These are phyloP conservation scores for Murraya paniculata DNA, from an alignment of 345 rosid genomes.

Conservation along the genomic window DNA sequence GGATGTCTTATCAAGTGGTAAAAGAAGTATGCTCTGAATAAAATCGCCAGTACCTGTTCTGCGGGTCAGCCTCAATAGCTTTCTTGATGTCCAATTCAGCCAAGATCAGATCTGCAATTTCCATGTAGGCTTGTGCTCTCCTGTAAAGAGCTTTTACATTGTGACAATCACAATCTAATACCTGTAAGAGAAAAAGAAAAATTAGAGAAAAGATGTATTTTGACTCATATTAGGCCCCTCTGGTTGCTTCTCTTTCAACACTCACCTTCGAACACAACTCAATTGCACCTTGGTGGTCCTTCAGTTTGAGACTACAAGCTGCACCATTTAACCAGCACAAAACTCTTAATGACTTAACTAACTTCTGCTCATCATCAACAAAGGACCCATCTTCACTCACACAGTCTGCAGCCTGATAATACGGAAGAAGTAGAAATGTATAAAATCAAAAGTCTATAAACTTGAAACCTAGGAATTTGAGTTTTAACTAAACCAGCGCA, in stretches of 20 bases:
- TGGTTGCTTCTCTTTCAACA: background rate
- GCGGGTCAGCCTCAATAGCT: slow-evolving; percentile 52
- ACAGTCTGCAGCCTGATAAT: slow-evolving; percentile 44
- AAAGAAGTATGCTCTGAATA: background rate
- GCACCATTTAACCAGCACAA: slow-evolving; percentile 66
- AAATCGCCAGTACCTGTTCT: slow-evolving; percentile 38
- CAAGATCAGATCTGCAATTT: slow-evolving; percentile 39
- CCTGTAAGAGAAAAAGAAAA: slow-evolving; percentile 30
- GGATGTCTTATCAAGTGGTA: background rate
- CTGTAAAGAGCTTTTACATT: slow-evolving; percentile 62
- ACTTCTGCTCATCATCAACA: slow-evolving; percentile 41
- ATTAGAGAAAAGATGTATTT: slow-evolving; percentile 2
- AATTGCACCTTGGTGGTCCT: slow-evolving; percentile 45
- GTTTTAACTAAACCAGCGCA: background rate
- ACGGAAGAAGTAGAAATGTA: background rate
- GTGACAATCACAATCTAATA: slow-evolving; percentile 43
- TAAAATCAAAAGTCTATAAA: background rate
- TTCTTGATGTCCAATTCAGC: slow-evolving; percentile 56
- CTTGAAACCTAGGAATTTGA: background rate
- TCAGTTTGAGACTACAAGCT: slow-evolving; percentile 55
- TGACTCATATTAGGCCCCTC: background rate
- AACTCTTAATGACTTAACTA: slow-evolving; percentile 40
- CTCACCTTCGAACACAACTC: slow-evolving; percentile 50
- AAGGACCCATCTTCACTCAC: slow-evolving; percentile 44
- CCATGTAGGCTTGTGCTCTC: slow-evolving; percentile 58